phyloP scores from a whole-genome alignment of 176 grass and related monocot genomes.

The Olyra latifolia region DNA sequence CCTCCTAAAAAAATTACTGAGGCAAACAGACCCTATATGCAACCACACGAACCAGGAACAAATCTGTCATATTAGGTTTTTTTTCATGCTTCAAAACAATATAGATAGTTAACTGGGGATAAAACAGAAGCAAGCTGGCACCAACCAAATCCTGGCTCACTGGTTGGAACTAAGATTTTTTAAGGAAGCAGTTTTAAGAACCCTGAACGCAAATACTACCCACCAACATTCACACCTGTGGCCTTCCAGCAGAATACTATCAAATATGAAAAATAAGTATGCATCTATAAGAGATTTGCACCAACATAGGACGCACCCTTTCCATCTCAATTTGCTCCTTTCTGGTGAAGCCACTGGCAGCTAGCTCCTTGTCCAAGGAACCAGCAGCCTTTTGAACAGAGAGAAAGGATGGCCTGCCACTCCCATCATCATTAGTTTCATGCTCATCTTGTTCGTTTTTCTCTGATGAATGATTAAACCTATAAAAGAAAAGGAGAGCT shows the following conservation, averaged over 20 bases:
- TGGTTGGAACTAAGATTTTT: not conserved
- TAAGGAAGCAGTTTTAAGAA: not conserved
- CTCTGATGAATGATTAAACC: constrained; percentile 80
- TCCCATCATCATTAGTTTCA: constrained; percentile 54
- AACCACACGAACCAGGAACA: not conserved
- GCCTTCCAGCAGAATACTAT: not conserved
- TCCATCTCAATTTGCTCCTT: constrained; percentile 88
- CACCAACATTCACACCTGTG: not conserved
- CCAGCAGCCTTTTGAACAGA: constrained; percentile 54
- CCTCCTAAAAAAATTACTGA: not conserved
- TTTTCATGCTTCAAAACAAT: not conserved
- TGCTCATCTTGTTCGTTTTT: constrained; percentile 41
- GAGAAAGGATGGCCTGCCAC: constrained; percentile 64
- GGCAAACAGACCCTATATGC: not conserved
- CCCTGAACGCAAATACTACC: not conserved
- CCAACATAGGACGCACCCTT: constrained; percentile 44
- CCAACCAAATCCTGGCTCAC: not conserved
- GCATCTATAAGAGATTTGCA: constrained; percentile 2
- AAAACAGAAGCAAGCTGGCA: not conserved
- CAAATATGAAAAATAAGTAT: not conserved
- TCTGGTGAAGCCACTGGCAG: constrained; percentile 90
- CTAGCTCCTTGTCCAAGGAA: constrained; percentile 78
- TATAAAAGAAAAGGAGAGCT: constrained; percentile 30
- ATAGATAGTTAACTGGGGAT: not conserved
- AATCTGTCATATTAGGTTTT: not conserved